Evolutionary conservation across 768 basidiomycete genomes (phyloP), one percentile per base, ranked within the genome.

Genomic region (Dentipellis sp.): DNA sequence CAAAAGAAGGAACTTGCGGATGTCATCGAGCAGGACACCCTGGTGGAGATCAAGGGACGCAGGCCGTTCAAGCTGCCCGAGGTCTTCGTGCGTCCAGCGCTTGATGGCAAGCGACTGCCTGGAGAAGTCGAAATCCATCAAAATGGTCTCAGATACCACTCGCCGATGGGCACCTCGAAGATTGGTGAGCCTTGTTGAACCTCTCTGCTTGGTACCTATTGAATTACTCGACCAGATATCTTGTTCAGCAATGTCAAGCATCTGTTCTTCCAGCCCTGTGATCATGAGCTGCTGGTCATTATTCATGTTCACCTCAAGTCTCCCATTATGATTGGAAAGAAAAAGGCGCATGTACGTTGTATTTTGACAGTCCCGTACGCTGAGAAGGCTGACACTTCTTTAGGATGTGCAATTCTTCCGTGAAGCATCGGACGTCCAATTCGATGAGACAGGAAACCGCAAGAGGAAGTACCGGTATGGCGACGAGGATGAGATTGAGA

Each of bases 51-150:
- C 56, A 95, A 91, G 71, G 91, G 92, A 56, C 78, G 91, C 58
- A 77, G 91, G 58, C 93, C 95, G 14, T 78, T 79, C 57, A 90
- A 88, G 64, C 80, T 98, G 64, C 84, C 88, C 4, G 94, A 97
- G 67, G 91, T 94, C 0, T 94, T 94, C 66, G 84, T 97, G 50
- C 82, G 94, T 14, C 97, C 97, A 22, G 90, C 93, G 5, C 78
- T 94, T 34, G 97, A 99, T 64, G 94, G 93, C 21, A 99, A 97
- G 72, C 82, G 94, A 23, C 75, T 94, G 12, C 89, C 94, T 4
- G 97, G 97, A n/a, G 95, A 97, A 68, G 89, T 98, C 19, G 97
- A 99, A 67, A 92, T 99, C 37, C 97, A 99, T 67, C 86, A 92
- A 69, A 99, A 97, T 65, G 97, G 97, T 76, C 78, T 98, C 55